These are phyloP conservation scores for Globisporangium emineosum DNA, from an alignment of 352 stramenopile genomes.

Conservation along the genomic window DNA sequence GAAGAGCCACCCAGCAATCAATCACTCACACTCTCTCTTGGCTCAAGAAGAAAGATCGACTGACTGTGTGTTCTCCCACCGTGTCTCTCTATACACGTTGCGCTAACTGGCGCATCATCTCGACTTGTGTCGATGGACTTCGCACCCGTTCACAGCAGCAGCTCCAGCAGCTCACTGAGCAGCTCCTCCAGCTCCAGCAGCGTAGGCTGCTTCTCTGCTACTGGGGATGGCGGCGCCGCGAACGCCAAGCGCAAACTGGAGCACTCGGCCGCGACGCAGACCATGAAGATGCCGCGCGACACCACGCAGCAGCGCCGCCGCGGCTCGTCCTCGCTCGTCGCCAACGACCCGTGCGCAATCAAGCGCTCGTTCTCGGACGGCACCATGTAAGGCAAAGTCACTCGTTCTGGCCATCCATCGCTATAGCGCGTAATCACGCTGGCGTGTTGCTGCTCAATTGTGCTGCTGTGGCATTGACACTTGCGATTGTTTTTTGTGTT, in stretches of 20 bases:
- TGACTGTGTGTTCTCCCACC: neutral
- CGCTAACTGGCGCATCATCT: neutral
- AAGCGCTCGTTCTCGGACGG: constrained; percentile 67
- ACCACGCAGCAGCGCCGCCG: constrained; percentile 38
- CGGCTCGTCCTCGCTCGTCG: constrained; percentile 25
- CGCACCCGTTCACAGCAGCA: constrained; percentile 3
- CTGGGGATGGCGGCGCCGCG: constrained; percentile 27
- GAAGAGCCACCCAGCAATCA: constrained; percentile 1
- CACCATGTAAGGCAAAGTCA: constrained; percentile 62
- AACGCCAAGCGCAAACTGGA: constrained; percentile 74
- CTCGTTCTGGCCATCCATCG: neutral
- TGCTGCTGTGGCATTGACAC: neutral
- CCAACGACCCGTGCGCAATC: constrained; percentile 25
- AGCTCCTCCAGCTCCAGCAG: constrained; percentile 11
- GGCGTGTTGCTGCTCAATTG: neutral
- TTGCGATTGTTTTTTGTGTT: neutral
- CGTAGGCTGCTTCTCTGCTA: constrained; percentile 14
- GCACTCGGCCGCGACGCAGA: constrained; percentile 11
- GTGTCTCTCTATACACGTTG: constrained; percentile 2
- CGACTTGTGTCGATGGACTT: constrained; percentile 31
- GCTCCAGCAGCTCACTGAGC: constrained; percentile 4
- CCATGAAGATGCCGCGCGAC: constrained; percentile 20
- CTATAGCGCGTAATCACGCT: neutral
- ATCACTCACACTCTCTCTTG: neutral
- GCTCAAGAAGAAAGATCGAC: neutral